These are phyloP conservation scores for Nepenthes mirabilis DNA, from an alignment of 148 eudicot species.

Conservation along the genomic window DNA sequence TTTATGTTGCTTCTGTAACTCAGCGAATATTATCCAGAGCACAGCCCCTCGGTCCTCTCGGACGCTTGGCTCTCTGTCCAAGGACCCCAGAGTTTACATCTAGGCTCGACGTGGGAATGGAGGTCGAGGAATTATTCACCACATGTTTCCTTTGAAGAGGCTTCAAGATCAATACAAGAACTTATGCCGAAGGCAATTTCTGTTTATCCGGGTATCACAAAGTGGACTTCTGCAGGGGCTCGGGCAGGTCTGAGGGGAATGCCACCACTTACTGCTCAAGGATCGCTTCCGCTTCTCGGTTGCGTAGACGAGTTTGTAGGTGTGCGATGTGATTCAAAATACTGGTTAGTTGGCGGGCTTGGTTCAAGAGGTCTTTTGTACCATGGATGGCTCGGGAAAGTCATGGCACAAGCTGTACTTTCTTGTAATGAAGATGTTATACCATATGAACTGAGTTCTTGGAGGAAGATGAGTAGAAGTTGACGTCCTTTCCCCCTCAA, in stretches of 20 bases:
- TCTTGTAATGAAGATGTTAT: constrained; percentile 46
- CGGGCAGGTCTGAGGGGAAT: constrained; percentile 85
- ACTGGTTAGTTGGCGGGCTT: constrained; percentile 83
- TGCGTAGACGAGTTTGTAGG: constrained; percentile 47
- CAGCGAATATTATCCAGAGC: constrained; percentile 52
- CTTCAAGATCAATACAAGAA: constrained; percentile 50
- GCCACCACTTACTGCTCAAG: constrained; percentile 76
- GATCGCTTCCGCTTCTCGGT: constrained; percentile 82
- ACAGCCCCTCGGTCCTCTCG: constrained; percentile 77
- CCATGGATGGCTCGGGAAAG: constrained; percentile 89
- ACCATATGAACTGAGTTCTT: constrained; percentile 63
- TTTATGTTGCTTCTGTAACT: not conserved
- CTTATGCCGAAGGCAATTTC: constrained; percentile 71
- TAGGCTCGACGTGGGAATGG: constrained; percentile 99
- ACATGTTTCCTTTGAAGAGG: constrained; percentile 50
- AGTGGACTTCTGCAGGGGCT: constrained; percentile 54
- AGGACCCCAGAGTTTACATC: constrained; percentile 41
- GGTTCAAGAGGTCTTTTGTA: constrained; percentile 85
- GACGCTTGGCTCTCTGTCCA: constrained; percentile 91
- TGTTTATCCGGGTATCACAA: constrained; percentile 50
- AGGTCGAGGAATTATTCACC: constrained; percentile 59
- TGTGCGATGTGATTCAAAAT: constrained; percentile 25
- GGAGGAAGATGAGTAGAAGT: constrained; percentile 30
- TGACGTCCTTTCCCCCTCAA: not conserved
- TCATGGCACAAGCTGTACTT: constrained; percentile 66